Percentiles rank a stretch among this genome's conserved stretches.
These are phyloP conservation scores for Endocalyx cinctus DNA, from an alignment of 2,329 filamentous ascomycete genomes.

Conservation along the genomic window DNA sequence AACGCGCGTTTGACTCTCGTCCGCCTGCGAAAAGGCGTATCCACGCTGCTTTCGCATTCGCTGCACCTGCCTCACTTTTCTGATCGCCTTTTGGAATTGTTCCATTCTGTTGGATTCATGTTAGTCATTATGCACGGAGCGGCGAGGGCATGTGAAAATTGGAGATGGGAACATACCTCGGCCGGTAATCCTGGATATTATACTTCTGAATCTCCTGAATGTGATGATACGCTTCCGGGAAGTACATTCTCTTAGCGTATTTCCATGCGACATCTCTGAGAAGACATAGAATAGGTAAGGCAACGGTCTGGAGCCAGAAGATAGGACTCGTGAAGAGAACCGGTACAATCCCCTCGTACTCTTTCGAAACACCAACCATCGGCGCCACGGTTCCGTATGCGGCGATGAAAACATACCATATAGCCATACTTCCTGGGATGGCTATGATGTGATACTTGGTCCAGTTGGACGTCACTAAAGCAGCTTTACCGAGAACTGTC, in stretches of 20 bases:
- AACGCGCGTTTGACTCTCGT: conserved; percentile 91
- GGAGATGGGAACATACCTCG: conserved; percentile 57
- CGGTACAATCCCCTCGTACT: conserved; percentile 82
- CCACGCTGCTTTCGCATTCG: conserved; percentile 99
- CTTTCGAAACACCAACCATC: conserved; percentile 71
- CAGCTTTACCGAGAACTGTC: conserved; percentile 91
- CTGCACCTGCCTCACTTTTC: conserved; percentile 96
- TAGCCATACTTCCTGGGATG: conserved; percentile 85
- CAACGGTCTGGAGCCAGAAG: conserved; percentile 88
- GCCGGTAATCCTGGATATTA: conserved; percentile 98
- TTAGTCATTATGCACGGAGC: conserved; percentile 22
- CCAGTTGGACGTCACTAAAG: conserved; percentile 94
- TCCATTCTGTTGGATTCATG: conserved; percentile 84
- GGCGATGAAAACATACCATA: conserved; percentile 89
- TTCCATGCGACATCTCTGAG: conserved; percentile 93
- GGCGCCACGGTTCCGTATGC: conserved; percentile 84
- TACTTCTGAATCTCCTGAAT: conserved; percentile 99
- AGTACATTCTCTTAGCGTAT: conserved; percentile 96
- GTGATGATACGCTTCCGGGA: conserved; percentile 91
- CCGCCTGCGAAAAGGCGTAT: conserved; percentile 96
- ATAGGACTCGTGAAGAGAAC: conserved; percentile 73
- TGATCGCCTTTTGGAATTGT: conserved; percentile 98
- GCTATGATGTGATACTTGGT: conserved; percentile 96
- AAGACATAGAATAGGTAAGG: conserved; percentile 76
- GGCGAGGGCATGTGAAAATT: no score